phyloP scores from a whole-genome alignment of 2,329 filamentous ascomycete genomes.

The Diaporthe ilicicola region DNA sequence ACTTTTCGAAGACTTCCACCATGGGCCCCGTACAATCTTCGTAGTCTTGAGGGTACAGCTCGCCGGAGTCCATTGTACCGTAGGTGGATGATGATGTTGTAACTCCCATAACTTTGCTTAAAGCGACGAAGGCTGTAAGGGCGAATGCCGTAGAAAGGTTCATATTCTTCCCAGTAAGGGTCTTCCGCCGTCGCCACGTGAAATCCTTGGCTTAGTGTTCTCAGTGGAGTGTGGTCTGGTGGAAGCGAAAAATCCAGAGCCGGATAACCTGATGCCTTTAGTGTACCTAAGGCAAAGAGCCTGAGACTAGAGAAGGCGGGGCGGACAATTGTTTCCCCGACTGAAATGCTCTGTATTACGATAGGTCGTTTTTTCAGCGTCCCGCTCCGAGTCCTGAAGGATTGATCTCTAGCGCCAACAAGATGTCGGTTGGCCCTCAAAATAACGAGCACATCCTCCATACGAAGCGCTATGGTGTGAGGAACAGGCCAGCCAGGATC shows the following conservation, averaged over 20 bases:
- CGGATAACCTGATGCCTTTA: background rate
- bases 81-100: conserved; percentile 6
- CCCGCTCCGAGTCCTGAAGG: background rate
- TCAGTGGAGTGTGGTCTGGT: conserved; percentile 1
- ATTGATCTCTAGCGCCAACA: conserved; percentile 1
- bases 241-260: background rate
- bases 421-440: background rate
- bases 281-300: conserved; percentile 8
- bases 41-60: background rate
- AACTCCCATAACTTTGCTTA: background rate
- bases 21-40: background rate
- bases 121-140: conserved; percentile 7
- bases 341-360: background rate
- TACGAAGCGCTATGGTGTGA: background rate
- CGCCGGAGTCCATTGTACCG: background rate
- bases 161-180: background rate
- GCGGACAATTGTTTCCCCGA: conserved; percentile 1
- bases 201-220: background rate
- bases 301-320: background rate
- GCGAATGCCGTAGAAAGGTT: conserved; percentile 5
- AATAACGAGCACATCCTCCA: background rate
- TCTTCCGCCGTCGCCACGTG: background rate
- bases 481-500: background rate
- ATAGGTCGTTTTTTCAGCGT: background rate
- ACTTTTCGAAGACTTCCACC: background rate